Conservation (phyloP, 768 basidiomycete genomes). For the Lactarius psammicola region DNA sequence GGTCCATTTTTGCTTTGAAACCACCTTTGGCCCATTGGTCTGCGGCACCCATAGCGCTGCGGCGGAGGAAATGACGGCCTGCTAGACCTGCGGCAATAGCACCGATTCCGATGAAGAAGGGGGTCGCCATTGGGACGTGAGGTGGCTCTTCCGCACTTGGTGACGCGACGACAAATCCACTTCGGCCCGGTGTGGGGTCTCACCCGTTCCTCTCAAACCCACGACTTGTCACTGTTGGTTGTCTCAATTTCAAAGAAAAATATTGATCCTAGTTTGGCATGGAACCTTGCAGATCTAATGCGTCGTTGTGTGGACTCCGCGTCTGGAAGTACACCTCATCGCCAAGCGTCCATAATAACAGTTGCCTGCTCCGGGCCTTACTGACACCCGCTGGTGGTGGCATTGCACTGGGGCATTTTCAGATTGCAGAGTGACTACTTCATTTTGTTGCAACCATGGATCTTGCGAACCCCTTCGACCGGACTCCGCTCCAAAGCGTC, state of each 20-base stretch:
- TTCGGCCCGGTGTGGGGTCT: not conserved
- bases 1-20: constrained; percentile 95
- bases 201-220: too few relatives aligned
- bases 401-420: not conserved
- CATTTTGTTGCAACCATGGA: not conserved
- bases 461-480: not conserved
- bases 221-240: too few relatives aligned
- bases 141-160: not conserved
- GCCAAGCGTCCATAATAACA: not conserved
- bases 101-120: constrained; percentile 71
- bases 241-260: not conserved
- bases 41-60: constrained; percentile 61
- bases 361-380: not conserved
- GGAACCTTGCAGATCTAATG: not conserved
- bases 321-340: not conserved
- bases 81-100: constrained; percentile 74
- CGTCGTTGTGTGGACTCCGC: not conserved
- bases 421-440: not conserved
- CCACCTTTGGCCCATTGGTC: constrained; percentile 92
- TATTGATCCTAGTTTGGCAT: not conserved
- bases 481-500: not conserved
- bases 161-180: not conserved
- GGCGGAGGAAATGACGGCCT: constrained; percentile 68
- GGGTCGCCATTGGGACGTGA: constrained; percentile 62
- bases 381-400: not conserved